Percentiles rank a stretch among this genome's conserved stretches.
Evolutionary conservation across 2,329 filamentous ascomycete genomes (phyloP).

Genomic region (Paraphoma chrysanthemicola): DNA sequence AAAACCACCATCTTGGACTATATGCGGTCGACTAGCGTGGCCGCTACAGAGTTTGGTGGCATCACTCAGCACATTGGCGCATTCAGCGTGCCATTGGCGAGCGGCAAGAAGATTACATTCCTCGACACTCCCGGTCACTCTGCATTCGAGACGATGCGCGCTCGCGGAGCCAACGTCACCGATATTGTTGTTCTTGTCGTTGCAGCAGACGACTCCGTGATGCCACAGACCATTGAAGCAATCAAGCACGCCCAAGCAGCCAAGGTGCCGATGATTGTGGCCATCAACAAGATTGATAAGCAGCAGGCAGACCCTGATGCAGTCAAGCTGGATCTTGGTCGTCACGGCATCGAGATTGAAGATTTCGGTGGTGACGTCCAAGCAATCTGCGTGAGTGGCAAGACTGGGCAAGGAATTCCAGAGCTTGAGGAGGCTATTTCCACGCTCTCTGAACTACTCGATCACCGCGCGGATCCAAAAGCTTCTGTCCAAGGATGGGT

Average conservation of each 20-base stretch:
- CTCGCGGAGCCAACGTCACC: slow-evolving; percentile 92
- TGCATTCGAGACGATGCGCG: slow-evolving; percentile 94
- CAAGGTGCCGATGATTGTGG: slow-evolving; percentile 93
- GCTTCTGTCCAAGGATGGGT: slow-evolving; percentile 91
- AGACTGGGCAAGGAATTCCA: slow-evolving; percentile 89
- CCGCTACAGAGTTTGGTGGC: slow-evolving; percentile 88
- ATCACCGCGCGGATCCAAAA: slow-evolving; percentile 80
- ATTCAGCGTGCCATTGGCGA: slow-evolving; percentile 84
- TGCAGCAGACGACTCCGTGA: slow-evolving; percentile 95
- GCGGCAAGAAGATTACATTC: slow-evolving; percentile 92
- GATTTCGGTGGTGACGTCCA: slow-evolving; percentile 95
- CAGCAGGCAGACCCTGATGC: slow-evolving; percentile 78
- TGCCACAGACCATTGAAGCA: slow-evolving; percentile 94
- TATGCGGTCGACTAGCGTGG: slow-evolving; percentile 90
- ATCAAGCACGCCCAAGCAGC: slow-evolving; percentile 90
- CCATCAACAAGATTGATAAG: slow-evolving; percentile 97
- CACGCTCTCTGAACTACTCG: slow-evolving; percentile 85
- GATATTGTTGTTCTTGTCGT: slow-evolving; percentile 97
- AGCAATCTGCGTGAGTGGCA: slow-evolving; percentile 88
- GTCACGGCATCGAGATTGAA: slow-evolving; percentile 87
- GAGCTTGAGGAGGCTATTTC: slow-evolving; percentile 91
- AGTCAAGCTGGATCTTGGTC: slow-evolving; percentile 86
- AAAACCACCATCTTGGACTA: slow-evolving; percentile 97
- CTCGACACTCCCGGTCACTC: slow-evolving; percentile 96
- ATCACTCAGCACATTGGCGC: slow-evolving; percentile 99